Evolutionary conservation across 345 rosid genomes (phyloP).

Genomic region (Sisymbrium irio): DNA sequence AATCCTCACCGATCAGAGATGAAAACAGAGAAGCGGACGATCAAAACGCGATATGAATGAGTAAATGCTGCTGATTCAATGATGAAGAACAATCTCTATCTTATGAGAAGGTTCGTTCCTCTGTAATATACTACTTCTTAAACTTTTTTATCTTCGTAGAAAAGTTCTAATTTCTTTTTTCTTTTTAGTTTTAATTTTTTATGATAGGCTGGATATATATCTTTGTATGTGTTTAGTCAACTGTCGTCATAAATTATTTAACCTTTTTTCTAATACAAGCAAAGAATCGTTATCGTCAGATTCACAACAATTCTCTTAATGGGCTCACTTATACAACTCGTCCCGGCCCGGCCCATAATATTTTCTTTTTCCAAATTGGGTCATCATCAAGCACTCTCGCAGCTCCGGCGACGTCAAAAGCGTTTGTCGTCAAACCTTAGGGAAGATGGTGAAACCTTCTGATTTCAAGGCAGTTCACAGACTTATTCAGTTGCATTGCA

Average conservation of each 20-base stretch:
- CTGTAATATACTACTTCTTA: neutral
- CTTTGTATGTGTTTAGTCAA: neutral
- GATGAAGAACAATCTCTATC: neutral
- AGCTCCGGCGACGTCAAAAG: slow-evolving; percentile 22
- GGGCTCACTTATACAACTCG: neutral
- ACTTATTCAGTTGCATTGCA: slow-evolving; percentile 39
- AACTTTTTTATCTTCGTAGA: neutral
- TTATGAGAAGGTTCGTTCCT: slow-evolving; percentile 11
- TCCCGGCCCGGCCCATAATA: neutral
- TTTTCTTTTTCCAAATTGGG: neutral
- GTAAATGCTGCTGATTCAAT: slow-evolving; percentile 15
- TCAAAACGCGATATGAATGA: neutral
- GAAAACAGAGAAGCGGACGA: neutral
- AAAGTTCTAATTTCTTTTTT: neutral
- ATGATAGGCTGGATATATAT: neutral
- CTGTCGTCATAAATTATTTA: slow-evolving; percentile 15
- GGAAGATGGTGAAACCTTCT: slow-evolving; percentile 45
- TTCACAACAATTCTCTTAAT: neutral
- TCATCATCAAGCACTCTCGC: neutral
- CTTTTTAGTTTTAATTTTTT: neutral
- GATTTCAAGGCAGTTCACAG: slow-evolving; percentile 40
- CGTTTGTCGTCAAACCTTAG: neutral
- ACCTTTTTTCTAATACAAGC: slow-evolving; percentile 13
- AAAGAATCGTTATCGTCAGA: neutral
- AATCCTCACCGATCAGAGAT: slow-evolving; percentile 23